phyloP scores from a whole-genome alignment of 2,329 filamentous ascomycete genomes.

The Colletotrichum sp. region DNA sequence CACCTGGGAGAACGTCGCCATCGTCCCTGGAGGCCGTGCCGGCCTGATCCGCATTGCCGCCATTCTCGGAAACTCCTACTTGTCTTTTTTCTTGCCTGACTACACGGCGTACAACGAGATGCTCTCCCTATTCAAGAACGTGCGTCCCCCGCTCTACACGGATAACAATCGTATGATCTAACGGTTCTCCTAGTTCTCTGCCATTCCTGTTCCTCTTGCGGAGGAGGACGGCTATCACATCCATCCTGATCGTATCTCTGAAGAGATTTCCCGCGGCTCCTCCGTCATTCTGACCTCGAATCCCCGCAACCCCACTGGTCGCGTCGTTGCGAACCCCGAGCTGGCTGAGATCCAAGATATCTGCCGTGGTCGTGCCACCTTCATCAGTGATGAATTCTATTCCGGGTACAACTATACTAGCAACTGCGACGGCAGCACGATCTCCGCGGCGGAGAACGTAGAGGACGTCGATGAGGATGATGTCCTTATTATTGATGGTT shows the following conservation, averaged over 20 bases:
- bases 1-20: constrained; percentile 96
- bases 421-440: constrained; percentile 87
- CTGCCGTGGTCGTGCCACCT: constrained; percentile 85
- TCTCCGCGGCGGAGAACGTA: constrained; percentile 88
- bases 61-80: constrained; percentile 88
- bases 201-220: constrained; percentile 83
- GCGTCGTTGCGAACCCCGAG: constrained; percentile 84
- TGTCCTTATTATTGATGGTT: constrained; percentile 91
- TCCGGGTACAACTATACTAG: constrained; percentile 95
- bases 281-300: constrained; percentile 94
- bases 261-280: constrained; percentile 86
- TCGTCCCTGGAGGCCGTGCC: constrained; percentile 91
- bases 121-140: constrained; percentile 92
- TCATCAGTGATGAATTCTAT: constrained; percentile 98
- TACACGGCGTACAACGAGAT: constrained; percentile 99
- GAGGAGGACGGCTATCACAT: constrained; percentile 92
- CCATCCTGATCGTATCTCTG: constrained; percentile 88
- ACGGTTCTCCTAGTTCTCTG: constrained; percentile 68
- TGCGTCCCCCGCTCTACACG: constrained; percentile 35
- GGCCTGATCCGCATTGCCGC: constrained; percentile 94
- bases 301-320: constrained; percentile 91
- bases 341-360: constrained; percentile 91
- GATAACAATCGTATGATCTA: not conserved
- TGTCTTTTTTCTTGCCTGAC: constrained; percentile 93
- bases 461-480: constrained; percentile 89